These are phyloP conservation scores for Harringtonia lauricola DNA, from an alignment of 2,329 filamentous ascomycete species.

Conservation along the genomic window DNA sequence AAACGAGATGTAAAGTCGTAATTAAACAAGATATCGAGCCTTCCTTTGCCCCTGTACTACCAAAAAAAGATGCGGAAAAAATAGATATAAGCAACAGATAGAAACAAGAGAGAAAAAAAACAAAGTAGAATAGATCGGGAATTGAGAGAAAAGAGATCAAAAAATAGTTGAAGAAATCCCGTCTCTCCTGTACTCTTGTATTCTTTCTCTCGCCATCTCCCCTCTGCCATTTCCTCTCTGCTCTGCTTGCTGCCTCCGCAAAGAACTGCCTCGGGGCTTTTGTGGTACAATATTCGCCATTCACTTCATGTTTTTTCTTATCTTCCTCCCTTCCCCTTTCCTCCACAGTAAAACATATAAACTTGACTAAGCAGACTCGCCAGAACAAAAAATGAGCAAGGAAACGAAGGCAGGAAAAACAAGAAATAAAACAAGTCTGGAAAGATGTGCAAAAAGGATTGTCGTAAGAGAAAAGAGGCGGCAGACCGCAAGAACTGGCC, in stretches of 20 bases:
- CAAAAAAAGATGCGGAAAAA: constrained; percentile 1
- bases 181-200: not conserved
- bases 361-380: not conserved
- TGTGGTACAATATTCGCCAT: not conserved
- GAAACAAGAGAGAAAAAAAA: constrained; percentile 15
- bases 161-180: constrained; percentile 1
- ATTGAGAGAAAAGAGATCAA: constrained; percentile 6
- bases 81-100: constrained; percentile 1
- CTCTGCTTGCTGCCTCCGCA: not conserved
- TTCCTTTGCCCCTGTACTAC: constrained; percentile 8
- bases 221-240: not conserved
- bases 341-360: not conserved
- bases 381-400: not conserved
- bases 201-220: not conserved
- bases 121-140: not conserved
- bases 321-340: not conserved
- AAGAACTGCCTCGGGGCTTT: not conserved
- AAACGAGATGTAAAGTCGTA: constrained; percentile 1
- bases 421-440: constrained; percentile 1
- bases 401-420: not conserved
- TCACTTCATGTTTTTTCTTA: not conserved
- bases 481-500: not conserved
- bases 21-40: constrained; percentile 11
- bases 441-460: constrained; percentile 1
- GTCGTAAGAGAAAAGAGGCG: constrained; percentile 20